Conservation (phyloP, 2,329 filamentous ascomycete genomes). For the Pseudogymnoascus sp. region DNA sequence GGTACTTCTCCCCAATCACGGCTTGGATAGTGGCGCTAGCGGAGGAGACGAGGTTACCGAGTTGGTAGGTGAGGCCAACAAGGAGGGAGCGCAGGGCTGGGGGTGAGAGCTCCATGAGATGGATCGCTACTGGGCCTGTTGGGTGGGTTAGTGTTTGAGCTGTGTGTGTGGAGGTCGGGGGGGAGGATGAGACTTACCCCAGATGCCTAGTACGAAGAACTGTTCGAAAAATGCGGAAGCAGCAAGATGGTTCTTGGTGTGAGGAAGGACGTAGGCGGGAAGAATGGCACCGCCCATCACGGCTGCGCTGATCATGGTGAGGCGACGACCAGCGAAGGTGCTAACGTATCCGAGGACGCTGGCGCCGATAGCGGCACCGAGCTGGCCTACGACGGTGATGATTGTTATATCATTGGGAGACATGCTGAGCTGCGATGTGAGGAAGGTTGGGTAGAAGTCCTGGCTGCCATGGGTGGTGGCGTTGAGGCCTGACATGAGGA, state of each 20-base stretch:
- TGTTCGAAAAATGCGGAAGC: constrained; percentile 75
- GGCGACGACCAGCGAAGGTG: constrained; percentile 57
- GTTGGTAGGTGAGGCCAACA: constrained; percentile 60
- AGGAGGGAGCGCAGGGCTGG: constrained; percentile 59
- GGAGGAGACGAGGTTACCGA: constrained; percentile 64
- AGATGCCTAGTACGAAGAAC: constrained; percentile 65
- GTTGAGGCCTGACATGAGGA: constrained; percentile 86
- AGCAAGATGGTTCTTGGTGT: constrained; percentile 48
- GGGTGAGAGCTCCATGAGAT: constrained; percentile 62
- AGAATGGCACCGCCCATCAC: constrained; percentile 62
- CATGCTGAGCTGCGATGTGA: constrained; percentile 40
- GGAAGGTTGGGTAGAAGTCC: constrained; percentile 49
- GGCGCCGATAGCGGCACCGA: constrained; percentile 58
- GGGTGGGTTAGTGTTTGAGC: neutral
- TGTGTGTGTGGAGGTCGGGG: neutral
- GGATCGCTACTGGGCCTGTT: constrained; percentile 49
- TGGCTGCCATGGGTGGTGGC: constrained; percentile 35
- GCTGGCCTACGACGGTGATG: constrained; percentile 60
- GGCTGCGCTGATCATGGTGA: constrained; percentile 57
- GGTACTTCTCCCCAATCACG: constrained; percentile 64
- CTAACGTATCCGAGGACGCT: constrained; percentile 55
- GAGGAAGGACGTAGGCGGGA: constrained; percentile 69
- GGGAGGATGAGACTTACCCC: constrained; percentile 45
- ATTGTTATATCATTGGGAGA: constrained; percentile 41
- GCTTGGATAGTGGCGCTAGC: constrained; percentile 69